These are phyloP conservation scores for Hypoxylon sp. DNA, from an alignment of 2,329 filamentous ascomycete genomes.

Conservation along the genomic window DNA sequence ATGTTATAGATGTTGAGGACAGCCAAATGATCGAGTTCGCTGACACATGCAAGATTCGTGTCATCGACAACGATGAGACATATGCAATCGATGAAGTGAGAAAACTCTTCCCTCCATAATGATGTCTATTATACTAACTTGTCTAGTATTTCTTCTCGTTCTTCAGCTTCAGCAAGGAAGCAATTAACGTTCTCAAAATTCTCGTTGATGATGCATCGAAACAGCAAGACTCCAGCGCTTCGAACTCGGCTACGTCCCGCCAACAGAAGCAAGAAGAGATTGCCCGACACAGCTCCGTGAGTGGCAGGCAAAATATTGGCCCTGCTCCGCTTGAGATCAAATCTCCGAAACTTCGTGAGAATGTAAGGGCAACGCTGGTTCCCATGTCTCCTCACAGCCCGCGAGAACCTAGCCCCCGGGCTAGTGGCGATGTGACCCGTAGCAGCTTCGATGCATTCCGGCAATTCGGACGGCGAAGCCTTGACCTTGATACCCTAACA, in stretches of 20 bases:
- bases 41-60: conserved; percentile 92
- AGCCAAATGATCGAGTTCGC: conserved; percentile 91
- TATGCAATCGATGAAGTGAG: conserved; percentile 93
- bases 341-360: conserved; percentile 65
- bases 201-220: conserved; percentile 76
- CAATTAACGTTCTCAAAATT: conserved; percentile 81
- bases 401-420: conserved; percentile 66
- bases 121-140: conserved; percentile 47
- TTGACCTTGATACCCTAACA: conserved; percentile 64
- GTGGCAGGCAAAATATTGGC: conserved; percentile 26
- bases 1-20: conserved; percentile 93
- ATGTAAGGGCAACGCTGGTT: conserved; percentile 73
- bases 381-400: conserved; percentile 64
- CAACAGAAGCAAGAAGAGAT: conserved; percentile 18
- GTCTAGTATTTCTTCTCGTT: conserved; percentile 96
- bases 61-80: conserved; percentile 93
- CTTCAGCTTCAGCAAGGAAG: conserved; percentile 87
- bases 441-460: conserved; percentile 69
- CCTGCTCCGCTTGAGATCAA: conserved; percentile 49
- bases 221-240: conserved; percentile 58
- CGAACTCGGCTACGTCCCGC: conserved; percentile 36
- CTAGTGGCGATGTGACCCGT: conserved; percentile 67
- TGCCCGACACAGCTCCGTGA: conserved; percentile 40
- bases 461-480: conserved; percentile 64
- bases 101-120: conserved; percentile 14